Base-by-base conservation (phyloP, 108 stramenopile species). In the Skeletonema potamos region DNA sequence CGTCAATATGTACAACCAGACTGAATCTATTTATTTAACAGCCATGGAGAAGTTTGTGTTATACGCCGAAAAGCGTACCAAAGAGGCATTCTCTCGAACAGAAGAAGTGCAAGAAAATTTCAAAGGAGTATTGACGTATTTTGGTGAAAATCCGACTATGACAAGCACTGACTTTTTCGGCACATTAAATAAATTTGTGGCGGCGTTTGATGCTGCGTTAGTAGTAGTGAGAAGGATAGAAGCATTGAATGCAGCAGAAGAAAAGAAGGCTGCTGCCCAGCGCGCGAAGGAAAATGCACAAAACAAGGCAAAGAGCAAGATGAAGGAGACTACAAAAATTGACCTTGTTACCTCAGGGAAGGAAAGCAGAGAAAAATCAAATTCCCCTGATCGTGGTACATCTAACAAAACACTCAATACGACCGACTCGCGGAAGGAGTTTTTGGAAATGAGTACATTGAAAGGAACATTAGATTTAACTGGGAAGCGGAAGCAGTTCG, bases 81-180 rank as follows among this genome's bases (percentile, higher is more conserved):
- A 84, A 41, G 84, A 89, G 54, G 84, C 84, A 1, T 48, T 72
- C 51, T 79, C 80, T 18, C 70, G 76, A 27, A 87, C 74, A 27
- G 71, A 84, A 13, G 75, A 86, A 7, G 82, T 88, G 8, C 82
- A 92, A 70, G 76, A 76, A 58, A 91, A 87, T 11, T 92, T 87
- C 62, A 68, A 57, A 30, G 73, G 71, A 9, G 64, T 94, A 0
- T 68, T 96, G 46, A 54, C 67, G 20, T 96, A 94, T 76, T 94
- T 96, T 48, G 93, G 96, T 8, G 96, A 96, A 85, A 91, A 94
- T 66, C 89, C 90, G 26, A 87, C 84, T 0, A 92, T 94, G 92
- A 58, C 85, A 12, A 86, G 87, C 26, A 65, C 66, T n/a, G 92
- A 94, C 36, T 96, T 96, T 66, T 96, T 96, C 74, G 86, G 88